Conservation (phyloP, 306 rosid species). For the Trifolium fragiferum region DNA sequence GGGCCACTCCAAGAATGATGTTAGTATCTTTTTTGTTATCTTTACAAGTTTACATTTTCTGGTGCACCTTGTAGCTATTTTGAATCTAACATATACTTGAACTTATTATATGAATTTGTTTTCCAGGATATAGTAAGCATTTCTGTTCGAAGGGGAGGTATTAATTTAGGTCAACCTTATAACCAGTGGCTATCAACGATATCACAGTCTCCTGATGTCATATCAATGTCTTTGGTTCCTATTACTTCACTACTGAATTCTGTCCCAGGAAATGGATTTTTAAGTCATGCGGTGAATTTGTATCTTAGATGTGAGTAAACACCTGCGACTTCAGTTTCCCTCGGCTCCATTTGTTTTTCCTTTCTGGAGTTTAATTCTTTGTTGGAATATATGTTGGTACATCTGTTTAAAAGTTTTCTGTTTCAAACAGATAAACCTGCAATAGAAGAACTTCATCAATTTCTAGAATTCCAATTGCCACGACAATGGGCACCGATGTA, state of each 20-base stretch:
- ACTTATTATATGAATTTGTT: conserved; percentile 21
- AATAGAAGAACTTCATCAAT: conserved; percentile 87
- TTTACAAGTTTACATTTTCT: conserved; percentile 4
- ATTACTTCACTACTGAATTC: conserved; percentile 78
- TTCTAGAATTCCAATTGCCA: conserved; percentile 88
- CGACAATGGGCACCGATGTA: conserved; percentile 95
- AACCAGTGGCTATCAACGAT: conserved; percentile 89
- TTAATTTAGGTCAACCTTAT: conserved; percentile 63
- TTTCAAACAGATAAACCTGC: conserved; percentile 80
- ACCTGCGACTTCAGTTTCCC: background rate
- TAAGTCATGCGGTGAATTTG: conserved; percentile 82
- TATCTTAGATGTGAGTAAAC: conserved; percentile 84
- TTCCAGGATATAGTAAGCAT: conserved; percentile 65
- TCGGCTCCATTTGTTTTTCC: background rate
- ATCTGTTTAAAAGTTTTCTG: conserved; percentile 24
- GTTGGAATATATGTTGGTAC: background rate
- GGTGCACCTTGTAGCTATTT: conserved; percentile 22
- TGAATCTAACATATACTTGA: conserved; percentile 18
- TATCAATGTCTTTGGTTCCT: conserved; percentile 87
- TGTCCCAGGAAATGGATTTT: conserved; percentile 76
- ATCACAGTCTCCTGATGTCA: conserved; percentile 69
- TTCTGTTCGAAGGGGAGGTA: conserved; percentile 77
- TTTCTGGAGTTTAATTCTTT: background rate
- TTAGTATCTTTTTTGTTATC: conserved; percentile 45
- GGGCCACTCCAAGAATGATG: conserved; percentile 68